These are phyloP conservation scores for Fremontodendron californicum DNA, from an alignment of 345 rosid genomes.

Conservation along the genomic window DNA sequence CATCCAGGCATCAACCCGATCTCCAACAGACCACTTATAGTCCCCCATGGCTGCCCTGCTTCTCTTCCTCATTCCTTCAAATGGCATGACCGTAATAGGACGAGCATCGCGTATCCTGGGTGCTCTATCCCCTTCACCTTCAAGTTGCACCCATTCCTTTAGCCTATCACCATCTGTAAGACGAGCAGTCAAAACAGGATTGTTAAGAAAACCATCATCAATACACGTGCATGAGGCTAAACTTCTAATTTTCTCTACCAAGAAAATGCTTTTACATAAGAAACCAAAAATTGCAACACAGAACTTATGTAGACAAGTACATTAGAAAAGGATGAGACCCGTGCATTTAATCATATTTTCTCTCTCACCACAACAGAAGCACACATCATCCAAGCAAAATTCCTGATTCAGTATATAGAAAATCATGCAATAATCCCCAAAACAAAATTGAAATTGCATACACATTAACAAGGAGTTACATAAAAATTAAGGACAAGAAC, in stretches of 20 bases:
- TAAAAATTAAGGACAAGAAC: not conserved
- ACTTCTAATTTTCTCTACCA: not conserved
- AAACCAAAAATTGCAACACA: not conserved
- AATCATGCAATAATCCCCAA: not conserved
- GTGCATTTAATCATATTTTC: not conserved
- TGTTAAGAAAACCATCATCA: not conserved
- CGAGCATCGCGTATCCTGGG: slow-evolving; percentile 76
- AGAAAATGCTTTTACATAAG: not conserved
- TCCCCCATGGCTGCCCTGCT: slow-evolving; percentile 77
- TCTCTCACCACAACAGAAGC: not conserved
- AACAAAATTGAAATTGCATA: not conserved
- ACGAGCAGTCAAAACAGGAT: slow-evolving; percentile 12
- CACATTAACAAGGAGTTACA: not conserved
- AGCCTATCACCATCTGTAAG: slow-evolving; percentile 59
- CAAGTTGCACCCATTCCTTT: slow-evolving; percentile 80
- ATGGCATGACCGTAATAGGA: slow-evolving; percentile 57
- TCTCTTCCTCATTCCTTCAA: slow-evolving; percentile 93
- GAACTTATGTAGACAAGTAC: not conserved
- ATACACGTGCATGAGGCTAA: not conserved
- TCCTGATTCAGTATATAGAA: not conserved
- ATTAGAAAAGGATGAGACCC: not conserved
- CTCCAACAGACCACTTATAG: slow-evolving; percentile 78
- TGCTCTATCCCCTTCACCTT: slow-evolving; percentile 47
- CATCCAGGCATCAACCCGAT: slow-evolving; percentile 83
- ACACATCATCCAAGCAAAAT: not conserved